A percentile compares a stretch with the other conserved stretches of the same genome.
Evolutionary conservation across 2,329 filamentous ascomycete genomes (phyloP).

Genomic region (Fusarium albosuccineum): DNA sequence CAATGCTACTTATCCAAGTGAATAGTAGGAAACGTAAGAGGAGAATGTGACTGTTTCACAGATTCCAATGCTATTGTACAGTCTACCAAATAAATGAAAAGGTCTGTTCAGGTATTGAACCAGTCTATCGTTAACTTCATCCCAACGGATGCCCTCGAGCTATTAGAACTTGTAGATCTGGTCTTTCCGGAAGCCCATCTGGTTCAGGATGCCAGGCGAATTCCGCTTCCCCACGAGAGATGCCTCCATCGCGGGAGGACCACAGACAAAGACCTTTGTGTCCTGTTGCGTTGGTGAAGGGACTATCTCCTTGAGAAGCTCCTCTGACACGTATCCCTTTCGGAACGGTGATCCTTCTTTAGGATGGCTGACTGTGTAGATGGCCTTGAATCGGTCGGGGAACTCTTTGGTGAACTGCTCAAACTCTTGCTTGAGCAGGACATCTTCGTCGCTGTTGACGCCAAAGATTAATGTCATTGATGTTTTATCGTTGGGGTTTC

Average conservation of each 20-base stretch:
- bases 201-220: constrained; percentile 63
- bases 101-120: too few species aligned
- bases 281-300: constrained; percentile 50
- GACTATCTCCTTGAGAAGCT: constrained; percentile 65
- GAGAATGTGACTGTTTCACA: not conserved
- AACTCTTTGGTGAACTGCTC: constrained; percentile 63
- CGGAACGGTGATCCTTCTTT: constrained; percentile 55
- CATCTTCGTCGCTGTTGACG: constrained; percentile 73
- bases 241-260: constrained; percentile 75
- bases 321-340: constrained; percentile 70
- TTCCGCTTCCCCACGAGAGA: constrained; percentile 63
- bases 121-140: not conserved
- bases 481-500: constrained; percentile 72
- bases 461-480: constrained; percentile 75
- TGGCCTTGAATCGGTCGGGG: constrained; percentile 67
- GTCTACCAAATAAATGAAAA: not conserved
- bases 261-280: constrained; percentile 76
- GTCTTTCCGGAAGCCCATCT: constrained; percentile 69
- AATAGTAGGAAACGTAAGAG: not conserved
- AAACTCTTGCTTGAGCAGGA: constrained; percentile 68
- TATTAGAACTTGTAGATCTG: constrained; percentile 70
- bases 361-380: constrained; percentile 69
- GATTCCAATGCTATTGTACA: not conserved
- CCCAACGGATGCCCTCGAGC: not conserved
- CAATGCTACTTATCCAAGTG: too few species aligned